A percentile compares a stretch with the other conserved stretches of the same genome.
These are phyloP conservation scores for Paraphysoderma sedebokerense DNA, from an alignment of 371 early-diverging fungal species.

Conservation along the genomic window DNA sequence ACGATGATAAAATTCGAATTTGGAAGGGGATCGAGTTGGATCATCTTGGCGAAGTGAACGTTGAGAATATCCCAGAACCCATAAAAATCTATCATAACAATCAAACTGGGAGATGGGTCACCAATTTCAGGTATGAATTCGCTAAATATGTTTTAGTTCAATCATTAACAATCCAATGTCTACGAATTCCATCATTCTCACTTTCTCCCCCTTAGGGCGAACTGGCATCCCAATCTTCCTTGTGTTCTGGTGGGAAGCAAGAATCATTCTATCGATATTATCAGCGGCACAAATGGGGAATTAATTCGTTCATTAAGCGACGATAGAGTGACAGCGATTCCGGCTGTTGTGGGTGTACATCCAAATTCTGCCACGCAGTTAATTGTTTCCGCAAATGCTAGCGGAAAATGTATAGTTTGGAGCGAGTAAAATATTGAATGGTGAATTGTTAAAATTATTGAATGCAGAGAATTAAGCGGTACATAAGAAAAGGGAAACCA, in stretches of 20 bases:
- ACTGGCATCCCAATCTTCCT: neutral
- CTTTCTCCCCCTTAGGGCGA: neutral
- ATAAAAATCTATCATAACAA: too few relatives aligned
- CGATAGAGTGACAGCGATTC: neutral
- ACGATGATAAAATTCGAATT: neutral
- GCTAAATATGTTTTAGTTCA: neutral
- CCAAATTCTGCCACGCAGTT: neutral
- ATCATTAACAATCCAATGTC: too few relatives aligned
- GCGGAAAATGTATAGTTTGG: neutral
- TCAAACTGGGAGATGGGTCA: neutral
- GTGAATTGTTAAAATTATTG: too few relatives aligned
- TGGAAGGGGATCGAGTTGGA: neutral
- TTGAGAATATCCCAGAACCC: neutral
- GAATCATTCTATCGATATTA: neutral
- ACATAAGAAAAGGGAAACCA: too few relatives aligned
- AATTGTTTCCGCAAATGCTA: neutral
- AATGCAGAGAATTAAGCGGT: too few relatives aligned
- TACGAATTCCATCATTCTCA: neutral
- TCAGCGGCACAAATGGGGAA: neutral
- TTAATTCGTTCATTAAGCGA: neutral
- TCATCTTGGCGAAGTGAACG: neutral
- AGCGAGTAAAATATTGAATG: too few relatives aligned
- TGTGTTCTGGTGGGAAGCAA: neutral
- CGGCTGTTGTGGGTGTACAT: neutral
- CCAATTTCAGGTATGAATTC: neutral